Base-by-base conservation (phyloP, 108 stramenopile genomes). In the Skeletonema costatum region DNA sequence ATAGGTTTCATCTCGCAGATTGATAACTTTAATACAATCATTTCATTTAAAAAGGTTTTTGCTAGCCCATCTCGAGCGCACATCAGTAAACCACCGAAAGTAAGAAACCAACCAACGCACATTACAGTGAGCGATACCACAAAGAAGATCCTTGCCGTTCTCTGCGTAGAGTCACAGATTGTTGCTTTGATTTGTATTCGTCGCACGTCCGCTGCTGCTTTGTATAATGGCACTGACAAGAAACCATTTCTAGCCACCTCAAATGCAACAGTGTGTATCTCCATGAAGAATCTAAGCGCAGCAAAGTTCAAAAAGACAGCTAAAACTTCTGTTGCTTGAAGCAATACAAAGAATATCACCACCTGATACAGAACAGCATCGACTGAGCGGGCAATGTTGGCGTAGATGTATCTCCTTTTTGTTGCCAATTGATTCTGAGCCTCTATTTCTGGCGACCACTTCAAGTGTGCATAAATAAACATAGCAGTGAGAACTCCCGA, bases 21-120 rank as follows among this genome's bases (percentile, higher is more conserved):
- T 21, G 64, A 59, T 51, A 21, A 51, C 56, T 58, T 64, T 59
- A 64, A 59, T 25, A 64, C 53, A 56, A 56, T 56, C 53, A 56
- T 56, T 51, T 56, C 53, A 56, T 56, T 56, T 25, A 0, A 16
- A 44, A 2, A 0, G 2, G 4, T 39, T 44, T 44, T 4, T 16
- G 44, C 44, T 41, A 46, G 42, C 13, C 42, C 44, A 42, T 42
- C 41, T 12, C 41, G n/a, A 13, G 13, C 41, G 11, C 19, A 51
- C 1, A 19, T 51, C 50, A 51, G 2, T 56, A 2, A 2, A 56
- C 25, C 53, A 21, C 1, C 9, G 53, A 56, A 5, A 56, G 10
- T 0, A 29, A 56, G 19, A 56, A n/a, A 1, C 53, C 53, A 56
- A 10, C 21, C 7, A 21, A 4, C 21, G 19, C 9, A 29, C 53